These are phyloP conservation scores for Zychaea mexicana DNA, from an alignment of 371 early-diverging fungal species.

Conservation along the genomic window DNA sequence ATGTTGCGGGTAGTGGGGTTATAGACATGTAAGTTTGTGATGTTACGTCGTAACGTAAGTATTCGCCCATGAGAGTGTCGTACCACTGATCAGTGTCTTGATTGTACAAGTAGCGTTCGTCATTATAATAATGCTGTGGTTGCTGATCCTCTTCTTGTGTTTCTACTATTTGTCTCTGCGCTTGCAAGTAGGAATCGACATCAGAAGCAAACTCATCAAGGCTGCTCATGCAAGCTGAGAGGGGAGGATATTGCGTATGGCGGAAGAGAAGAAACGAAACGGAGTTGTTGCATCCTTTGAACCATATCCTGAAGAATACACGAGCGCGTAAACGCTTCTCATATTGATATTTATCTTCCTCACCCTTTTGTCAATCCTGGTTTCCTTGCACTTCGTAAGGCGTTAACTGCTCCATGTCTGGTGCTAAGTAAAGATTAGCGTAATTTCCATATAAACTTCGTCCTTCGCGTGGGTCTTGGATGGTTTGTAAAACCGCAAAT, in stretches of 20 bases:
- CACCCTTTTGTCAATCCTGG: too few relatives aligned
- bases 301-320: too few relatives aligned
- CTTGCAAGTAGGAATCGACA: not conserved
- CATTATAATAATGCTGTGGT: not conserved
- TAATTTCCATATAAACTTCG: too few relatives aligned
- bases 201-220: not conserved
- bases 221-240: not conserved
- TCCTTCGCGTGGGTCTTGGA: too few relatives aligned
- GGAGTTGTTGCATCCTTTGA: not conserved
- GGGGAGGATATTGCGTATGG: not conserved
- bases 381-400: too few relatives aligned
- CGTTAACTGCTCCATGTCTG: too few relatives aligned
- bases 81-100: conserved; percentile 33
- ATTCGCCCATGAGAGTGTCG: conserved; percentile 27
- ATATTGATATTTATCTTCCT: too few relatives aligned
- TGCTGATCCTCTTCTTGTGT: not conserved
- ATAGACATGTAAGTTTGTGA: conserved; percentile 26
- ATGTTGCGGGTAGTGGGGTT: not conserved
- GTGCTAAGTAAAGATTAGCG: too few relatives aligned
- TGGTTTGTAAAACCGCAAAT: too few relatives aligned
- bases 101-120: conserved; percentile 32
- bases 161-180: not conserved
- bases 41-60: conserved; percentile 28
- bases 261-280: not conserved
- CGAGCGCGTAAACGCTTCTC: too few relatives aligned